Evolutionary conservation across 352 stramenopile species (phyloP).

Genomic region (Pythium dissotocum): DNA sequence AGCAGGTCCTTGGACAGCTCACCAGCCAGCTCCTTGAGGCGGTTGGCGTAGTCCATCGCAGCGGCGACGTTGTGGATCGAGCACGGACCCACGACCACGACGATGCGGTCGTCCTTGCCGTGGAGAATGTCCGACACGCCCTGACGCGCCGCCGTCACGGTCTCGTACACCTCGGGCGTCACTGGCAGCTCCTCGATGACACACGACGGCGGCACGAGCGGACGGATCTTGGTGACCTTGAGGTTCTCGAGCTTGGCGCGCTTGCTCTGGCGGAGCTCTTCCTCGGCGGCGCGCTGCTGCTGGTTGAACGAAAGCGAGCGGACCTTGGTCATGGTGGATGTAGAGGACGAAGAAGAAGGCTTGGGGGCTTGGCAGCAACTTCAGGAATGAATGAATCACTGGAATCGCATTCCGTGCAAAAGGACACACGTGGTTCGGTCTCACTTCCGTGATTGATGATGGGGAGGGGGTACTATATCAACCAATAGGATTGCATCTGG

Average conservation of each 20-base stretch:
- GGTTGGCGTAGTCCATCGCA: conserved; percentile 73
- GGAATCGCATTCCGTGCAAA: neutral
- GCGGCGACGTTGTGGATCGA: conserved; percentile 81
- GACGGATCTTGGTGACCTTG: conserved; percentile 71
- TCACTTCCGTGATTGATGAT: neutral
- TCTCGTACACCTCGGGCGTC: conserved; percentile 65
- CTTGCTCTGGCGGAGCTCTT: conserved; percentile 44
- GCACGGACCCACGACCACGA: conserved; percentile 78
- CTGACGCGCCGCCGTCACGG: conserved; percentile 52
- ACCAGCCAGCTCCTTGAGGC: conserved; percentile 53
- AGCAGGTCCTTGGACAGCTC: conserved; percentile 67
- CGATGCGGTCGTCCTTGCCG: conserved; percentile 65
- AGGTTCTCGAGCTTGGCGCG: conserved; percentile 70
- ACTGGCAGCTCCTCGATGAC: conserved; percentile 76
- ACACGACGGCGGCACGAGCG: conserved; percentile 65
- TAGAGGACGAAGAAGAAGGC: neutral
- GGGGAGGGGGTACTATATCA: neutral
- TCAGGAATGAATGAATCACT: conserved; percentile 21
- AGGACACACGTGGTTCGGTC: neutral
- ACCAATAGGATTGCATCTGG: neutral
- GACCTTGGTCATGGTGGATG: conserved; percentile 32
- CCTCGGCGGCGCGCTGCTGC: conserved; percentile 29
- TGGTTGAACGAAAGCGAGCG: conserved; percentile 21
- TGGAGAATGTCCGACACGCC: conserved; percentile 63
- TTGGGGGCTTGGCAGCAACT: conserved; percentile 20